These are phyloP conservation scores for Phytophthora idaei DNA, from an alignment of 352 stramenopile species.

Conservation along the genomic window DNA sequence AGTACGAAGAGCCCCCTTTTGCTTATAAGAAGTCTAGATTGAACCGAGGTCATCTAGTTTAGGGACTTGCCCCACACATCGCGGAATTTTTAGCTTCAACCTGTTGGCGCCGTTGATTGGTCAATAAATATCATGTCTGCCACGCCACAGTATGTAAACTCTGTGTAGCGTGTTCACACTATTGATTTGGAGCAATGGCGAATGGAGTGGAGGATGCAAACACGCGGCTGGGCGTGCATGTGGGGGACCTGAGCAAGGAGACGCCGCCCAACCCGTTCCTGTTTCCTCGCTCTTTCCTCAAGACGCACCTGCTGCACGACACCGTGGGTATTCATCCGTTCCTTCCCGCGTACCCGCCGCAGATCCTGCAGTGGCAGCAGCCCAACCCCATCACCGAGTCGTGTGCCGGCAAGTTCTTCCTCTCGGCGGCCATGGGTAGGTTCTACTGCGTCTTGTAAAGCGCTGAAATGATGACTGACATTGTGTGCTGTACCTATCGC, in stretches of 20 bases:
- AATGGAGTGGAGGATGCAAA: slow-evolving; percentile 52
- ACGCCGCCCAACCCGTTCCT: slow-evolving; percentile 79
- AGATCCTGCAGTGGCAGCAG: slow-evolving; percentile 66
- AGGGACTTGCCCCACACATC: too few species aligned
- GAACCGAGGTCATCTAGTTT: too few species aligned
- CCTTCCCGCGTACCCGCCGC: slow-evolving; percentile 70
- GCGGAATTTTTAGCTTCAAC: too few species aligned
- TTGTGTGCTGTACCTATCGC: slow-evolving; percentile 3
- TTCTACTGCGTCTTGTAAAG: not conserved
- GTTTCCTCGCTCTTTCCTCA: slow-evolving; percentile 72
- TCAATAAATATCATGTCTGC: not conserved
- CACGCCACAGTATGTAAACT: slow-evolving; percentile 2
- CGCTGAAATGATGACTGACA: not conserved
- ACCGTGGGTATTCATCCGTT: slow-evolving; percentile 72
- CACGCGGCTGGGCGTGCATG: slow-evolving; percentile 54
- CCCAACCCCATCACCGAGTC: slow-evolving; percentile 81
- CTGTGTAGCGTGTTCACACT: not conserved
- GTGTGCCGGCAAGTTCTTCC: slow-evolving; percentile 81
- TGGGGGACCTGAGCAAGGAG: slow-evolving; percentile 61
- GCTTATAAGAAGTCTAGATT: too few species aligned
- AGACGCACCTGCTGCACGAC: slow-evolving; percentile 49
- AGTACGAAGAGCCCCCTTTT: too few species aligned
- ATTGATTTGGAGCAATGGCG: slow-evolving; percentile 1
- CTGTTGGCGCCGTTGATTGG: too few species aligned
- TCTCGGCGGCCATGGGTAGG: slow-evolving; percentile 79